Evolutionary conservation across 176 grass and related monocot species (phyloP).

Genomic region (Thinopyrum elongatum): DNA sequence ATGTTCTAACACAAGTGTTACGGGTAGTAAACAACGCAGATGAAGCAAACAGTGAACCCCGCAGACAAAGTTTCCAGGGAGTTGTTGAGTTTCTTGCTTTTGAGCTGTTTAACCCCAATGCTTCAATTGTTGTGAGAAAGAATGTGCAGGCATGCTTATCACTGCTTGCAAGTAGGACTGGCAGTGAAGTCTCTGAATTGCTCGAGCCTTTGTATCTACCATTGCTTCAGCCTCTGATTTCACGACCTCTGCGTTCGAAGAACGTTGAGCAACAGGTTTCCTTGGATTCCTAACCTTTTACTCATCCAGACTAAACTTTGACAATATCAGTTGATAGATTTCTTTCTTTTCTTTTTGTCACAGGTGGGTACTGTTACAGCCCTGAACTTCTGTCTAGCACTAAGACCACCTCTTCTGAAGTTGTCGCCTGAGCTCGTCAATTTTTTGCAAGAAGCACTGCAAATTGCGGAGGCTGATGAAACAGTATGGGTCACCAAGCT

Average conservation of each 20-base stretch:
- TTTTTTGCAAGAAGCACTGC: constrained; percentile 98
- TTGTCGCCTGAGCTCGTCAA: constrained; percentile 82
- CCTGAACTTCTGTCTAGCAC: constrained; percentile 92
- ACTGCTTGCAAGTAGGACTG: constrained; percentile 92
- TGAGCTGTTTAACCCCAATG: constrained; percentile 95
- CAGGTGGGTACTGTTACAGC: constrained; percentile 98
- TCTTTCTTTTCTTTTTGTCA: constrained; percentile 12
- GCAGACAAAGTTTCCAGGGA: constrained; percentile 89
- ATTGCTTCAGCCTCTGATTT: constrained; percentile 86
- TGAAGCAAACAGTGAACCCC: constrained; percentile 94
- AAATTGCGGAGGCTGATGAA: constrained; percentile 99
- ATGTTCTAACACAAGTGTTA: constrained; percentile 91
- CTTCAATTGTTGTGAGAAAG: constrained; percentile 91
- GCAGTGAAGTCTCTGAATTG: constrained; percentile 97
- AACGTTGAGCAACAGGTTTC: constrained; percentile 97
- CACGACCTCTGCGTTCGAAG: constrained; percentile 73
- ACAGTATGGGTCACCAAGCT: constrained; percentile 93
- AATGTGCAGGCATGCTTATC: constrained; percentile 91
- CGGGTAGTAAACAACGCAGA: constrained; percentile 97
- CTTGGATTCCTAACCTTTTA: not conserved
- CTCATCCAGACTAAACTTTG: constrained; percentile 5
- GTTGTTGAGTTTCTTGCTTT: constrained; percentile 90
- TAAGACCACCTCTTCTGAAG: constrained; percentile 96
- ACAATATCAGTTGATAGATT: constrained; percentile 12
- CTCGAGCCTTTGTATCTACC: constrained; percentile 87